Conservation (phyloP, 352 stramenopile species). For the Globisporangium radiosum region DNA sequence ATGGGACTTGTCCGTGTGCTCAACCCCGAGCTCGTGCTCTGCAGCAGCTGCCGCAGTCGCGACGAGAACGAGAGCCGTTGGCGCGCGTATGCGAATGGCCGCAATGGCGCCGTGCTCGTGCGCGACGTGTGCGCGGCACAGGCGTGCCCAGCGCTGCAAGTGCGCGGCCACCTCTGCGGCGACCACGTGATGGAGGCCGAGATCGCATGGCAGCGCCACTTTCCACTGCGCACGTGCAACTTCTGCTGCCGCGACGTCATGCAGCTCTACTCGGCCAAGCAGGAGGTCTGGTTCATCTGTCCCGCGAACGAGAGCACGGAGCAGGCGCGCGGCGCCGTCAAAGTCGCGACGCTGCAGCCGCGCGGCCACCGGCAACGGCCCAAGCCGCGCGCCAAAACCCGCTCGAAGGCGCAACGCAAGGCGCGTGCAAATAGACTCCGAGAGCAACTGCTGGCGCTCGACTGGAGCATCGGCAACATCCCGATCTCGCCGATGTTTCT, state of each 20-base stretch:
- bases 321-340: slow-evolving; percentile 26
- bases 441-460: slow-evolving; percentile 41
- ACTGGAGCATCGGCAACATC: slow-evolving; percentile 67
- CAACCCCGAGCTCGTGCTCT: slow-evolving; percentile 56
- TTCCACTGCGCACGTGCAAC: slow-evolving; percentile 38
- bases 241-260: slow-evolving; percentile 42
- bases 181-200: slow-evolving; percentile 45
- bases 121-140: slow-evolving; percentile 52
- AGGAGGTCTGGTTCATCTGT: slow-evolving; percentile 62
- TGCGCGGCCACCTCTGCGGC: slow-evolving; percentile 46
- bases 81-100: slow-evolving; percentile 20
- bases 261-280: slow-evolving; percentile 33
- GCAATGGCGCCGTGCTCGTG: slow-evolving; percentile 34
- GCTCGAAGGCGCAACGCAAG: slow-evolving; percentile 16
- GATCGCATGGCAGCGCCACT: slow-evolving; percentile 34
- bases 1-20: slow-evolving; percentile 42
- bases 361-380: background rate
- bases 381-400: slow-evolving; percentile 4
- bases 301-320: slow-evolving; percentile 14
- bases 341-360: background rate
- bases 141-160: slow-evolving; percentile 40
- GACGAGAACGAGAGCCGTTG: slow-evolving; percentile 25
- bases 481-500: slow-evolving; percentile 36
- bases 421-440: slow-evolving; percentile 28
- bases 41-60: slow-evolving; percentile 31